A percentile compares a stretch with the other conserved stretches of the same genome.
phyloP scores from a whole-genome alignment of 305 asterid genomes.

The Rubia balearica region DNA sequence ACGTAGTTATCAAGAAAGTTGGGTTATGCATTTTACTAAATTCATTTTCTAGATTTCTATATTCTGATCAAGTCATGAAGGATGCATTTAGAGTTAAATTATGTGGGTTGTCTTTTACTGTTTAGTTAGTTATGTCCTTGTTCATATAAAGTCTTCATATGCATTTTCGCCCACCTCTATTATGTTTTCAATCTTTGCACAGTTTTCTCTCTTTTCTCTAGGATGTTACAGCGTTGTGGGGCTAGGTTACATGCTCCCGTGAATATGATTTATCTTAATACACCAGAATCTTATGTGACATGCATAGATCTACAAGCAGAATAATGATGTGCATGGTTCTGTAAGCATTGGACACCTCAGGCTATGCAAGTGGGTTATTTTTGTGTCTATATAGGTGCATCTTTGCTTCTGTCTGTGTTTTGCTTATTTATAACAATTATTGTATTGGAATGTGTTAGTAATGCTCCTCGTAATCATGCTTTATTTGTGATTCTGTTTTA shows the following conservation, averaged over 20 bases:
- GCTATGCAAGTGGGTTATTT: background rate
- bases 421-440: background rate
- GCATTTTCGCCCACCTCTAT: background rate
- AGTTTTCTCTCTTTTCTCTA: background rate
- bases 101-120: background rate
- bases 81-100: background rate
- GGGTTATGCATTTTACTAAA: constrained; percentile 12
- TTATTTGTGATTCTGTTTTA: constrained; percentile 5
- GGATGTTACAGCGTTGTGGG: background rate
- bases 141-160: background rate
- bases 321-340: background rate
- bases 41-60: constrained; percentile 2
- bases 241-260: background rate
- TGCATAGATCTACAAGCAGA: background rate
- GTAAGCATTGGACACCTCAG: background rate
- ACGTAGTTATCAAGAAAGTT: constrained; percentile 21
- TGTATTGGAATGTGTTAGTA: background rate
- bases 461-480: background rate
- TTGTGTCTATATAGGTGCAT: background rate
- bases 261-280: background rate
- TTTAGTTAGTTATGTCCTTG: background rate
- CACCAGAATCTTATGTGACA: background rate
- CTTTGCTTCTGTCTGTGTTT: background rate
- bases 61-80: background rate
- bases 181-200: background rate